Conservation (phyloP, 305 asterid species). For the Solanum hybrid region DNA sequence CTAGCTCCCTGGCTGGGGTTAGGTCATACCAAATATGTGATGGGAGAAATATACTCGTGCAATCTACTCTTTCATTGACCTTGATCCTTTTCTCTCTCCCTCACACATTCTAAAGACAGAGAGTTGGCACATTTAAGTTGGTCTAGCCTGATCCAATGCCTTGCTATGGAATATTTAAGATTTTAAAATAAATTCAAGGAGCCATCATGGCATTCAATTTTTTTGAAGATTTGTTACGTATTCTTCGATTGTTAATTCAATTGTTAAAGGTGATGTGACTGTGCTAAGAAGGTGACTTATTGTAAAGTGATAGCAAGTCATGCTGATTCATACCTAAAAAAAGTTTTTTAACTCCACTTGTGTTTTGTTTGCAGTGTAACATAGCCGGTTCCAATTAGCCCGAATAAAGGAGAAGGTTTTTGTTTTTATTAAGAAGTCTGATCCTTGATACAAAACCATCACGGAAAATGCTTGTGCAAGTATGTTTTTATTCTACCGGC, state of each 20-base stretch:
- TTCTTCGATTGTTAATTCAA: background rate
- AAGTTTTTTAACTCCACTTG: background rate
- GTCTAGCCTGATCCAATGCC: background rate
- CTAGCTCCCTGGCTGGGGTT: background rate
- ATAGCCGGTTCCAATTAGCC: too few species aligned
- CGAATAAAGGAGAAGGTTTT: too few species aligned
- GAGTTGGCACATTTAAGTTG: background rate
- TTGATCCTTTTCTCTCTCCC: background rate
- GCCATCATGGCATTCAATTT: too few species aligned
- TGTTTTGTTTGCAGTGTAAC: too few species aligned
- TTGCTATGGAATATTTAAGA: background rate
- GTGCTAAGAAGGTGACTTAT: background rate
- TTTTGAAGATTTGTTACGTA: background rate
- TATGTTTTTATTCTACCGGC: too few species aligned
- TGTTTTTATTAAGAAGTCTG: too few species aligned
- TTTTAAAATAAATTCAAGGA: background rate
- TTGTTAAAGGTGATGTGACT: background rate
- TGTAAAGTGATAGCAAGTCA: background rate
- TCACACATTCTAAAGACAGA: background rate
- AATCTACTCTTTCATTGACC: background rate
- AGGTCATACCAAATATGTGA: background rate
- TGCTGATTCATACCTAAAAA: background rate
- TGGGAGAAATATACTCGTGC: background rate
- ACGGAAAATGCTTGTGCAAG: too few species aligned
- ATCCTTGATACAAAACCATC: too few species aligned